Conservation (phyloP, 2,329 filamentous ascomycete genomes). For the Colletotrichum tropicicola region DNA sequence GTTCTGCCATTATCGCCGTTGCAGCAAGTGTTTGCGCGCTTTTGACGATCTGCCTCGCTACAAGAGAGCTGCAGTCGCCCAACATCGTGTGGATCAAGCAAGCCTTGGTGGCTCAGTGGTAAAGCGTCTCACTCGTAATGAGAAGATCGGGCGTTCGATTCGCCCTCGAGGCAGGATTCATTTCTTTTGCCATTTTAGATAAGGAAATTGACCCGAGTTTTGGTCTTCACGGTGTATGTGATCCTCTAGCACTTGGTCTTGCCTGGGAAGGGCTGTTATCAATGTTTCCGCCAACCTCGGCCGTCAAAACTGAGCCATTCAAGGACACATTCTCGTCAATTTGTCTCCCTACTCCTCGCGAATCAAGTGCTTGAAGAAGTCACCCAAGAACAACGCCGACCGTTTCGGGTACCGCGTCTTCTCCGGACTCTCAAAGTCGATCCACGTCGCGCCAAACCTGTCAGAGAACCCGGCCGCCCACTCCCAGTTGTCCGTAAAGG, state of each 20-base stretch:
- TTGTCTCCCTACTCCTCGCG: background rate
- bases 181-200: background rate
- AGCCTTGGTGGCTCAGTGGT: conserved; percentile 32
- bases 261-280: too few species aligned
- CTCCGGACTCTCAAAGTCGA: conserved; percentile 46
- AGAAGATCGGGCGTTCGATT: conserved; percentile 32
- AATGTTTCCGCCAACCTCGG: too few species aligned
- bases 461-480: conserved; percentile 52
- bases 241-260: too few species aligned
- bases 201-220: too few species aligned
- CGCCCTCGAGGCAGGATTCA: conserved; percentile 25
- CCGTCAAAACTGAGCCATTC: background rate
- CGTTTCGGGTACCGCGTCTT: conserved; percentile 46
- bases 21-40: background rate
- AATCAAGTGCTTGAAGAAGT: conserved; percentile 41
- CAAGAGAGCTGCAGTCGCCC: rapidly evolving
- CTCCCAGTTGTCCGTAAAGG: conserved; percentile 53
- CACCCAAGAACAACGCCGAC: conserved; percentile 40
- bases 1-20: background rate
- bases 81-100: background rate
- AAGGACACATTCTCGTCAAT: background rate
- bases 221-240: too few species aligned
- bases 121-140: conserved; percentile 32
- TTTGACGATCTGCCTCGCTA: background rate
- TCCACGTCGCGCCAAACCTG: conserved; percentile 50